Evolutionary conservation across 2,329 filamentous ascomycete genomes (phyloP), one percentile per base, ranked within the genome.

Genomic region (Aspergillus caelatus): DNA sequence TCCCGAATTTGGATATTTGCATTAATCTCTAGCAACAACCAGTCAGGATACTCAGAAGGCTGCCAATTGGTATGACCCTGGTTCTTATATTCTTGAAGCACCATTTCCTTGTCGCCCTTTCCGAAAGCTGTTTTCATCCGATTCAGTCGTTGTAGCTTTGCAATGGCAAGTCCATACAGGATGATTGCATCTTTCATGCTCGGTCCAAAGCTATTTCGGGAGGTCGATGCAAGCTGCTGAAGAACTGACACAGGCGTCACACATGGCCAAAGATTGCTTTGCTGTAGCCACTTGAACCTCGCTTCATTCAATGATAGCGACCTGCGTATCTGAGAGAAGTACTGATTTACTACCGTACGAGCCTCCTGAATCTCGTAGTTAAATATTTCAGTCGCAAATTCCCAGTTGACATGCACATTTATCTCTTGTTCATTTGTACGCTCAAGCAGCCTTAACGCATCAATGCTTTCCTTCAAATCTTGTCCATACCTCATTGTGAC

Each of bases 11-110:
- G 78, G 2, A 92, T 74, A 62, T 90, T 83, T 0, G 83, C 80
- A 58, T 92, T 89, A 16, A 92, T 84, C 65, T 92, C 89, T 0
- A 92, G 74, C 0, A 92, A 77, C 0, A 92, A 72, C 85, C 88
- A 91, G 68, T 92, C 89, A 0, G 87, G 80, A 36, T 83, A 73
- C 0, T 85, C 75, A 0, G 72, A n/a, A 0, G 86, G 83, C 2
- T 79, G 70, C 88, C 88, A 91, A 34, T 88, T 85, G 0, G 69
- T 71, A 68, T 90, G 88, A 0, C 85, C 87, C 0, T 43, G 36
- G 56, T 84, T 86, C 0, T 61, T 62, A 14, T 73, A 67, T 63
- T 89, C 86, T 4, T 85, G 77, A 0, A 67, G 32, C 2, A 82
- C 41, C 57, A 75, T 71, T 16, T 77, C 70, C 0, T 64, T 10